Evolutionary conservation across 2,329 filamentous ascomycete species (phyloP).

Genomic region (Trichoderma pleuroti): DNA sequence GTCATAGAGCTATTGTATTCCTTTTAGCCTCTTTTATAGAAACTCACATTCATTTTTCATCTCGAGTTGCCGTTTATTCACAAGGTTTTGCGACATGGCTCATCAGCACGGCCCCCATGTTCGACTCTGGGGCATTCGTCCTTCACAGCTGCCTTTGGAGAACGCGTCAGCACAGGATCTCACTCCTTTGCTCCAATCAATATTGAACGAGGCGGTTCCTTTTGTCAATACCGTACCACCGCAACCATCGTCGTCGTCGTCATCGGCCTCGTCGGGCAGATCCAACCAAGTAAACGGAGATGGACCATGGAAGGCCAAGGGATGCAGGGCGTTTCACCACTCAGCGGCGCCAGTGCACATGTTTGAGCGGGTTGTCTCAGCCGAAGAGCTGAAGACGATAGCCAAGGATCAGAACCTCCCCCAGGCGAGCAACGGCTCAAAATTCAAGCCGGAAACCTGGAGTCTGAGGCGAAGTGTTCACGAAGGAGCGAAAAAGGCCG

Average conservation of each 20-base stretch:
- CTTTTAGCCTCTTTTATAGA: not conserved
- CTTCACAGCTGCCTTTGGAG: conserved; percentile 45
- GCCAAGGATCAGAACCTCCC: conserved; percentile 34
- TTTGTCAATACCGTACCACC: conserved; percentile 54
- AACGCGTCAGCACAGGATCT: conserved; percentile 42
- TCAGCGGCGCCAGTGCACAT: conserved; percentile 52
- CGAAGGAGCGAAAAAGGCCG: conserved; percentile 44
- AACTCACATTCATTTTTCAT: not conserved
- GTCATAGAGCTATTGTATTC: not conserved
- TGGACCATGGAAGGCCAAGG: conserved; percentile 49
- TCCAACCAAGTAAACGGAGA: not conserved
- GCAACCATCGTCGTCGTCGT: conserved; percentile 21
- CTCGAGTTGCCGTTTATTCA: not conserved
- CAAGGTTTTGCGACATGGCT: not conserved
- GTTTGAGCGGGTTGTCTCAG: conserved; percentile 47
- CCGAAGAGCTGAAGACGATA: conserved; percentile 40
- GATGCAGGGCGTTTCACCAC: conserved; percentile 46
- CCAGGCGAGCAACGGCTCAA: conserved; percentile 21
- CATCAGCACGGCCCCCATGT: conserved; percentile 45
- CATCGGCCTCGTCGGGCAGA: conserved; percentile 16
- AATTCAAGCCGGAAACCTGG: conserved; percentile 53
- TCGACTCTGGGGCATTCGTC: conserved; percentile 51
- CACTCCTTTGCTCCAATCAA: conserved; percentile 46
- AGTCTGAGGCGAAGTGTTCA: conserved; percentile 61
- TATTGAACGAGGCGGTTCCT: conserved; percentile 56